phyloP scores from a whole-genome alignment of 345 rosid genomes.

The Cardiospermum halicacabum region DNA sequence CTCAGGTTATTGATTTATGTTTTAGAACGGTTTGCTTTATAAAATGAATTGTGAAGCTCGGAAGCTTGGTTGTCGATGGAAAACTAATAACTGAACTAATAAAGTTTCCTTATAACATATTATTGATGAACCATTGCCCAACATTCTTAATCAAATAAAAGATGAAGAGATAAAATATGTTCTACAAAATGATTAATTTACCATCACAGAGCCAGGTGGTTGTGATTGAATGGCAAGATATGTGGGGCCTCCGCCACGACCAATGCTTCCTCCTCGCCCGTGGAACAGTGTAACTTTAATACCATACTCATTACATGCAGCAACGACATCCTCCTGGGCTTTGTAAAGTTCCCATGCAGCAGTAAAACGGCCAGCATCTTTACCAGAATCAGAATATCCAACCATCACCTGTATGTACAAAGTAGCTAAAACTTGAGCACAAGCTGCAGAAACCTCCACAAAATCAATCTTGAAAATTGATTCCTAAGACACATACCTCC shows the following conservation, averaged over 20 bases:
- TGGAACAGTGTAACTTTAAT: constrained; percentile 90
- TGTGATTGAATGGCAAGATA: constrained; percentile 97
- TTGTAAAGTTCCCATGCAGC: constrained; percentile 99
- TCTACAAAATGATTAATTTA: constrained; percentile 30
- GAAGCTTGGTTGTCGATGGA: neutral
- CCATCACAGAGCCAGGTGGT: constrained; percentile 98
- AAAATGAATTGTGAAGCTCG: neutral
- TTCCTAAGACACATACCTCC: constrained; percentile 46
- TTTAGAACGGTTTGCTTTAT: neutral
- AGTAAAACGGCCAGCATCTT: constrained; percentile 97
- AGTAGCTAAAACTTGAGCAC: constrained; percentile 7
- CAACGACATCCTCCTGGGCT: constrained; percentile 98
- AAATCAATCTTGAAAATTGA: constrained; percentile 2
- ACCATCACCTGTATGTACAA: constrained; percentile 82
- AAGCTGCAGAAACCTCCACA: constrained; percentile 3
- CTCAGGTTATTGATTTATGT: neutral
- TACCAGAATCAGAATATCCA: constrained; percentile 98
- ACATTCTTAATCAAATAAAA: neutral
- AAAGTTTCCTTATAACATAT: neutral
- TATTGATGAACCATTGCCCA: neutral
- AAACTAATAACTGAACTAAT: neutral
- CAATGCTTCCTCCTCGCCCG: constrained; percentile 98
- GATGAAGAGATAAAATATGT: neutral
- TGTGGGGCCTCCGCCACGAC: constrained; percentile 98
- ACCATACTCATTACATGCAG: constrained; percentile 84